phyloP scores from a whole-genome alignment of 495 filamentous ascomycete species.

The Lophiotrema nucula region DNA sequence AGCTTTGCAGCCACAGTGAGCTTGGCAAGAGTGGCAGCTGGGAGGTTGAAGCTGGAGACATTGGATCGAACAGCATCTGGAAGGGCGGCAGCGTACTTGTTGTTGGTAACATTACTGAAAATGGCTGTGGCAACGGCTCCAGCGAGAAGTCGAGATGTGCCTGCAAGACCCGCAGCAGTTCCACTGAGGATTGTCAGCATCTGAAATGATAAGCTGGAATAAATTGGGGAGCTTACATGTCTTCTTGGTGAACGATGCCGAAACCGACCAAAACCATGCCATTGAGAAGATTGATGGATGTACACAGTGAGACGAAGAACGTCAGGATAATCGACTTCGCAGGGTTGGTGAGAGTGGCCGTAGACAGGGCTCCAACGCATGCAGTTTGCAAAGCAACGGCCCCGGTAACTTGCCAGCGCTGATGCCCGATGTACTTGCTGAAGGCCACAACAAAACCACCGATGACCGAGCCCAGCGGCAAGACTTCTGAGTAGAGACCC shows the following conservation, averaged over 20 bases:
- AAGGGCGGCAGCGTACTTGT: slow-evolving; percentile 22
- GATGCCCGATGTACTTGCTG: slow-evolving; percentile 27
- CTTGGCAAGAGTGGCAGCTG: slow-evolving; percentile 4
- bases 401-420: slow-evolving; percentile 19
- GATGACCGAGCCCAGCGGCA: slow-evolving; percentile 29
- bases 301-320: slow-evolving; percentile 23
- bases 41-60: slow-evolving; percentile 12
- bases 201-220: not conserved
- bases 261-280: slow-evolving; percentile 30
- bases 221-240: slow-evolving; percentile 14
- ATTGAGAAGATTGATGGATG: slow-evolving; percentile 26
- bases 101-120: slow-evolving; percentile 27
- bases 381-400: slow-evolving; percentile 25
- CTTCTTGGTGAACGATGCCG: slow-evolving; percentile 31
- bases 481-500: slow-evolving; percentile 27
- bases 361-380: slow-evolving; percentile 25
- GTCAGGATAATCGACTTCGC: slow-evolving; percentile 26
- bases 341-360: slow-evolving; percentile 24
- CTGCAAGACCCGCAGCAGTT: slow-evolving; percentile 24
- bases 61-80: not conserved
- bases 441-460: slow-evolving; percentile 23
- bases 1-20: slow-evolving; percentile 17
- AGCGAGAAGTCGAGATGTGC: slow-evolving; percentile 21
- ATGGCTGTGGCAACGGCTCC: slow-evolving; percentile 29
- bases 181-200: slow-evolving; percentile 8